Base-by-base conservation (phyloP, 2,329 filamentous ascomycete species). In the Dactylonectria estremocensis region DNA sequence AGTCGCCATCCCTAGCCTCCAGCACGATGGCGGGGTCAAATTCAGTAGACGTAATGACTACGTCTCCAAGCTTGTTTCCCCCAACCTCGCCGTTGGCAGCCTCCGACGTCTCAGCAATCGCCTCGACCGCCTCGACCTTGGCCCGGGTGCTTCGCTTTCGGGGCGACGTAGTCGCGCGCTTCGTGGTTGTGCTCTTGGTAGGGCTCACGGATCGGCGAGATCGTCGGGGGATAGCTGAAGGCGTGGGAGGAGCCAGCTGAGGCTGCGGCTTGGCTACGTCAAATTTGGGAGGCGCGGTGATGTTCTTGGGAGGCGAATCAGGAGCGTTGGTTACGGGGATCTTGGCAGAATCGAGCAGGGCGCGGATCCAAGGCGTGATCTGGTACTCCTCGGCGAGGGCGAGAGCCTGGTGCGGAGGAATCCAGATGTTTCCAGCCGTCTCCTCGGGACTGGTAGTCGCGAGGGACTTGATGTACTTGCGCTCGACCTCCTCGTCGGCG, bases 391-490 rank as follows among this genome's bases (percentile, higher is more conserved):
- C 90, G 58, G 95, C 93, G 13, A 99, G 88, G 65, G 89, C 84
- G 50, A 99, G 88, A 40, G 96, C 96, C 89, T 90, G 83, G 72
- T 92, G 87, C 6, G 95, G 95, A 53, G 94, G 90, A 57, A 98
- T 95, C 96, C 96, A 99, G 59, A 99, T 90, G 80, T 98, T 99
- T 52, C 96, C 96, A 28, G 96, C 96, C 33, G 96, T 95, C 85
- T 98, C 96, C 78, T 98, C 95, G 64, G 88, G 87, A 75, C 95
- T 97, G 10, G 95, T 97, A 33, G 92, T 92, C 37, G 89, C 83
- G 31, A 96, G 90, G 7, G 88, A 89, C 84, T 97, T 98, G 82
- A 99, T 91, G 82, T 94, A 95, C 76, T 88, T 90, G 78, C 93
- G 92, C 84, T 97, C 93, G 2, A 84, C 83, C 74, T 93, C 90